Conservation (phyloP, 768 basidiomycete species). For the Rhodotorula babjevae region DNA sequence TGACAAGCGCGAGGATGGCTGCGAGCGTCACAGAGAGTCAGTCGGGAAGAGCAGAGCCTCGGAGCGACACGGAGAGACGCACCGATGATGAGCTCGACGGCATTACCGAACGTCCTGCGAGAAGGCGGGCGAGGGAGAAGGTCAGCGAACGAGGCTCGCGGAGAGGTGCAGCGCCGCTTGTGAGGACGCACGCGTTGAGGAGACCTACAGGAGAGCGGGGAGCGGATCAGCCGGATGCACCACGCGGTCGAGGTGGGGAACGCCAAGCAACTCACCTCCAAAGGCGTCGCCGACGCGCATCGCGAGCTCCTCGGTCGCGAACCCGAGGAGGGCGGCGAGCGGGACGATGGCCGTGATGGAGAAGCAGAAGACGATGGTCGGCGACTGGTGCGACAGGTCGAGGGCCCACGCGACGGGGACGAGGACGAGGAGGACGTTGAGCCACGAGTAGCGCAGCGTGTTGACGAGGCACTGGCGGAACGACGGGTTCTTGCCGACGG, state of each 20-base stretch:
- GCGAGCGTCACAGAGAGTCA: neutral
- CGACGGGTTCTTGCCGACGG: constrained; percentile 24
- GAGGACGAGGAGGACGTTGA: constrained; percentile 41
- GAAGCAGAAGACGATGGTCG: constrained; percentile 51
- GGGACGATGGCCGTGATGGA: constrained; percentile 79
- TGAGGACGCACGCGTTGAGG: constrained; percentile 57
- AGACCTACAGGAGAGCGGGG: constrained; percentile 55
- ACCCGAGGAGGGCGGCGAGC: constrained; percentile 73
- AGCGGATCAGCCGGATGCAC: neutral
- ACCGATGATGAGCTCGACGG: constrained; percentile 41
- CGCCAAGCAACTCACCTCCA: neutral
- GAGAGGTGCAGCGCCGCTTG: too few species aligned
- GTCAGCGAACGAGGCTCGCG: too few species aligned
- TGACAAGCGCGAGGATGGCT: constrained; percentile 69
- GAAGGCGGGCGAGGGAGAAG: too few species aligned
- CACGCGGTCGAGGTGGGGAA: constrained; percentile 51
- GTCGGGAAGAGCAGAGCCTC: too few species aligned
- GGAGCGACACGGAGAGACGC: neutral
- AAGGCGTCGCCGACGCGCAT: constrained; percentile 59
- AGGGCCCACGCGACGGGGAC: constrained; percentile 40
- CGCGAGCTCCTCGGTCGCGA: constrained; percentile 80
- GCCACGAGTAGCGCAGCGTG: constrained; percentile 35
- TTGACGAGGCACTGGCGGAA: constrained; percentile 22
- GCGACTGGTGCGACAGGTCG: constrained; percentile 25
- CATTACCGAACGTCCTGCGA: constrained; percentile 48